These are phyloP conservation scores for Akanthomyces lecanii DNA, from an alignment of 2,329 filamentous ascomycete species.

Conservation along the genomic window DNA sequence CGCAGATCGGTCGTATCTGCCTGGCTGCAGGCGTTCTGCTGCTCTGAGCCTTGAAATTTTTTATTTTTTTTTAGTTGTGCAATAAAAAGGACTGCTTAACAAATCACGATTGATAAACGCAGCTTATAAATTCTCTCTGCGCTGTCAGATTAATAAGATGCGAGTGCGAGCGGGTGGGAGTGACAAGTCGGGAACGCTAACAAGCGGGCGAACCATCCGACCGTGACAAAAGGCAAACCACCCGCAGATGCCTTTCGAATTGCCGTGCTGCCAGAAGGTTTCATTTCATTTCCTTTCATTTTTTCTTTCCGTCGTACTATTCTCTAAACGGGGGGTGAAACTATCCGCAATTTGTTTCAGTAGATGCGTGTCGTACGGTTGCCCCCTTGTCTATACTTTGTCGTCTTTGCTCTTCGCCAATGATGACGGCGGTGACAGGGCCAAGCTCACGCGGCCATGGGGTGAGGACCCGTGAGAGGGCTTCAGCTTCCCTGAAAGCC, in stretches of 20 bases:
- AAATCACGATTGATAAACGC: no score
- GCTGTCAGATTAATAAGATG: no score
- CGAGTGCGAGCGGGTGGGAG: not conserved
- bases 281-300: no score
- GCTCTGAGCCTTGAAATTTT: no score
- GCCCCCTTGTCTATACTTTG: not conserved
- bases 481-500: conserved; percentile 16
- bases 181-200: not conserved
- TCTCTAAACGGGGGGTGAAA: not conserved
- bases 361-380: no score
- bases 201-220: not conserved
- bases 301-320: not conserved
- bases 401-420: not conserved
- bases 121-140: no score
- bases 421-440: not conserved
- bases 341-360: not conserved
- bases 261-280: conserved; percentile 2
- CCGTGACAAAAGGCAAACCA: not conserved
- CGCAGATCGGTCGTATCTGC: no score
- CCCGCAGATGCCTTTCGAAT: not conserved
- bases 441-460: not conserved
- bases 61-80: no score
- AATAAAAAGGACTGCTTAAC: no score
- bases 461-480: not conserved
- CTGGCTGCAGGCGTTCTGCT: no score